Evolutionary conservation across 2,329 filamentous ascomycete species (phyloP).

Genomic region (Colletotrichum theobromicola): DNA sequence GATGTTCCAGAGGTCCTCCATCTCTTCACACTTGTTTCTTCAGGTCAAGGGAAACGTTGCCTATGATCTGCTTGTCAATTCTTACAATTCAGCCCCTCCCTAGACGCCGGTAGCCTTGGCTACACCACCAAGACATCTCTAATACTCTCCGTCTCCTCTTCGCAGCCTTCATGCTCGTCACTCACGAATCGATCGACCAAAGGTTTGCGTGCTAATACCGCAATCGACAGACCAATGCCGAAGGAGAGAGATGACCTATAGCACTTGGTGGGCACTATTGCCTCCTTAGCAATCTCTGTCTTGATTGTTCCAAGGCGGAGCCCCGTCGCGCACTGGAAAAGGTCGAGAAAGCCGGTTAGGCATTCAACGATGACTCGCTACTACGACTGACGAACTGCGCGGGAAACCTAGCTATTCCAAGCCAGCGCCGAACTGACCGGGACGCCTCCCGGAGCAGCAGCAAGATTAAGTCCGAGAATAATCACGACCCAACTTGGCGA

Average conservation of each 20-base stretch:
- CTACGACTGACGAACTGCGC: background rate
- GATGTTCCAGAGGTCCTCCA: background rate
- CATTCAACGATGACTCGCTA: no score
- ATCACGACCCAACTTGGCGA: background rate
- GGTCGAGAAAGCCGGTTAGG: no score
- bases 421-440: background rate
- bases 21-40: background rate
- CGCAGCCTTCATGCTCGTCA: background rate
- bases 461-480: rapidly evolving
- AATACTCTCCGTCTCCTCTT: rapidly evolving
- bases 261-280: rapidly evolving
- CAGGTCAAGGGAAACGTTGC: background rate
- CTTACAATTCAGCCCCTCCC: background rate
- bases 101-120: background rate
- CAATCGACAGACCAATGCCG: rapidly evolving
- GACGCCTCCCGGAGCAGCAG: background rate
- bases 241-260: background rate
- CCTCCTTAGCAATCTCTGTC: background rate
- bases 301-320: no score
- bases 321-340: no score
- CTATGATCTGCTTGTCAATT: rapidly evolving
- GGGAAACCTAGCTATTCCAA: background rate
- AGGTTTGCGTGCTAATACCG: background rate
- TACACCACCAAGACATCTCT: rapidly evolving
- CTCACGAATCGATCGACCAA: background rate